Conservation (phyloP, 2,329 filamentous ascomycete genomes). For the Ramularia endophylla region DNA sequence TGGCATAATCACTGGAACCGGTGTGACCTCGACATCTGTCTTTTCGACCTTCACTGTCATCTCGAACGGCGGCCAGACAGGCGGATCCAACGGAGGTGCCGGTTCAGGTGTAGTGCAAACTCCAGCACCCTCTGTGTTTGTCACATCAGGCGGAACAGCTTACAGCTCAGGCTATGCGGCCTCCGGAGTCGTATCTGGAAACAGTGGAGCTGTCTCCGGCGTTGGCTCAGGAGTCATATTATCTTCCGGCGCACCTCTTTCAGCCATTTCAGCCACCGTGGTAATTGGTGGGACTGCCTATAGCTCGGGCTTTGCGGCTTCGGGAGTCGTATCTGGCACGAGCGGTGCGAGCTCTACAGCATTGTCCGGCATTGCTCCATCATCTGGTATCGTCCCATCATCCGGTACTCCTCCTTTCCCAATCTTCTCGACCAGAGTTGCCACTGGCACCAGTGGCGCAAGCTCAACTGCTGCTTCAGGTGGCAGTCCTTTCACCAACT, state of each 20-base stretch:
- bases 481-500: constrained; percentile 7
- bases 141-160: constrained; percentile 3
- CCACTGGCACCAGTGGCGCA: constrained; percentile 3
- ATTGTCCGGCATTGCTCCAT: constrained; percentile 7
- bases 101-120: constrained; percentile 13
- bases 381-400: constrained; percentile 6
- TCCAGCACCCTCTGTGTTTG: constrained; percentile 11
- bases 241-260: constrained; percentile 4
- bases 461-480: constrained; percentile 6
- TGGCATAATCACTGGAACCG: constrained; percentile 18
- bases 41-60: constrained; percentile 17
- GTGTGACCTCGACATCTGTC: constrained; percentile 14
- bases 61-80: constrained; percentile 10
- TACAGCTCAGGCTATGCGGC: constrained; percentile 11
- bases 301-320: constrained; percentile 19
- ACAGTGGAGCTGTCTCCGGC: constrained; percentile 12
- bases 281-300: constrained; percentile 18
- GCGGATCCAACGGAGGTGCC: constrained; percentile 9
- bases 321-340: constrained; percentile 14
- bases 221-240: too few relatives aligned
- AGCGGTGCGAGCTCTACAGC: constrained; percentile 7
- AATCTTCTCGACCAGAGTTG: constrained; percentile 7
- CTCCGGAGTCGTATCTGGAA: constrained; percentile 15
- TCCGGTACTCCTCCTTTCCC: constrained; percentile 7
- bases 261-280: constrained; percentile 9